Percentiles rank a stretch among this genome's conserved stretches.
phyloP scores from a whole-genome alignment of 192 early-diverging fungal genomes.

The Backusella tarrabulga region DNA sequence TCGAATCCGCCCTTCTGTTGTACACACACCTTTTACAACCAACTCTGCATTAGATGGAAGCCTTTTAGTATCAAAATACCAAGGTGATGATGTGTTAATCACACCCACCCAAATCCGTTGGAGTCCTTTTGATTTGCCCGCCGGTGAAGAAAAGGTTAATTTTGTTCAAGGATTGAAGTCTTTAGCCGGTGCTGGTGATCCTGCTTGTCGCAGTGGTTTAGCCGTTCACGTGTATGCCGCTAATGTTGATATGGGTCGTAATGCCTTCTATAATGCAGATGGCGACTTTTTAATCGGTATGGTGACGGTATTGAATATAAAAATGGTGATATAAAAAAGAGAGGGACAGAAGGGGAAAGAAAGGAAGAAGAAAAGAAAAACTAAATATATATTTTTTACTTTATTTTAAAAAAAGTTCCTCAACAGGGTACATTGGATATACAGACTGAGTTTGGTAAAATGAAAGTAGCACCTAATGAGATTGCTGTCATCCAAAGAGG shows the following conservation, averaged over 20 bases:
- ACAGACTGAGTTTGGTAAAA: constrained; percentile 86
- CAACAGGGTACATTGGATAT: constrained; percentile 90
- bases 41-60: constrained; percentile 3
- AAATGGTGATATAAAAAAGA: background rate
- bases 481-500: constrained; percentile 93
- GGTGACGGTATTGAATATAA: background rate
- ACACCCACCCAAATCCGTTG: constrained; percentile 92
- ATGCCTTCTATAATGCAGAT: constrained; percentile 87
- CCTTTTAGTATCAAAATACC: constrained; percentile 61
- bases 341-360: background rate
- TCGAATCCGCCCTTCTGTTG: constrained; percentile 89
- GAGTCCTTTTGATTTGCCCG: constrained; percentile 81
- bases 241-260: constrained; percentile 71
- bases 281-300: constrained; percentile 89
- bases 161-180: constrained; percentile 88
- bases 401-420: constrained; percentile 61
- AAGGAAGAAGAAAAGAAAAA: background rate
- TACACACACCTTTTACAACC: constrained; percentile 71
- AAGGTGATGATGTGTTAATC: constrained; percentile 46
- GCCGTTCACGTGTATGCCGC: constrained; percentile 84
- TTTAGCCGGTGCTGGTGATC: constrained; percentile 83
- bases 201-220: constrained; percentile 72
- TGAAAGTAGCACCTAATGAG: constrained; percentile 84
- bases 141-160: constrained; percentile 50
- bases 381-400: background rate